Conservation (phyloP, 2,329 filamentous ascomycete genomes). For the Cadophora sp. region DNA sequence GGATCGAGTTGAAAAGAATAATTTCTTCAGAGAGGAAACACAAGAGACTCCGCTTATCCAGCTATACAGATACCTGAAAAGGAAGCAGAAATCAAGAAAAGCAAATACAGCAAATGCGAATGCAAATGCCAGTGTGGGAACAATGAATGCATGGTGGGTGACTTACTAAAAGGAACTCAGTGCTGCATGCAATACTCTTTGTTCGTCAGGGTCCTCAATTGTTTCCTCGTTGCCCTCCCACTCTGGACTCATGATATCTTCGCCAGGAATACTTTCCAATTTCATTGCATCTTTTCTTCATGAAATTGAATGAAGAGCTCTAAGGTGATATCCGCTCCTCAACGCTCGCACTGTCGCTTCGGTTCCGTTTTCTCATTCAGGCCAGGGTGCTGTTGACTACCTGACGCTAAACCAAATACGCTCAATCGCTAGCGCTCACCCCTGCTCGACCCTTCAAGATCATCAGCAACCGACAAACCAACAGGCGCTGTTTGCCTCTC, state of each 20-base stretch:
- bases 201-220: conserved; percentile 74
- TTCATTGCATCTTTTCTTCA: too few species aligned
- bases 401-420: not conserved
- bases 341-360: not conserved
- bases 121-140: not conserved
- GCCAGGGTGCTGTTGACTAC: too few species aligned
- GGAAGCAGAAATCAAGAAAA: not conserved
- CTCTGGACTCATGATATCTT: conserved; percentile 19
- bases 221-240: conserved; percentile 57
- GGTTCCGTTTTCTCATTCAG: not conserved
- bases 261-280: not conserved
- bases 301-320: not conserved
- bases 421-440: not conserved
- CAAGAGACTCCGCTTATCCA: not conserved
- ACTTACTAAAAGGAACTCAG: conserved; percentile 90
- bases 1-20: not conserved
- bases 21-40: not conserved
- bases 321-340: not conserved
- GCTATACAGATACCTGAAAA: not conserved
- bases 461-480: not conserved
- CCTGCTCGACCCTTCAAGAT: not conserved
- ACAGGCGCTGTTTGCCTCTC: conserved; percentile 18
- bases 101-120: not conserved
- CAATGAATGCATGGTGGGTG: not conserved
- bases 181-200: conserved; percentile 78